Evolutionary conservation across 768 basidiomycete genomes (phyloP), one percentile per base, ranked within the genome.

Genomic region (Mycena rosella): DNA sequence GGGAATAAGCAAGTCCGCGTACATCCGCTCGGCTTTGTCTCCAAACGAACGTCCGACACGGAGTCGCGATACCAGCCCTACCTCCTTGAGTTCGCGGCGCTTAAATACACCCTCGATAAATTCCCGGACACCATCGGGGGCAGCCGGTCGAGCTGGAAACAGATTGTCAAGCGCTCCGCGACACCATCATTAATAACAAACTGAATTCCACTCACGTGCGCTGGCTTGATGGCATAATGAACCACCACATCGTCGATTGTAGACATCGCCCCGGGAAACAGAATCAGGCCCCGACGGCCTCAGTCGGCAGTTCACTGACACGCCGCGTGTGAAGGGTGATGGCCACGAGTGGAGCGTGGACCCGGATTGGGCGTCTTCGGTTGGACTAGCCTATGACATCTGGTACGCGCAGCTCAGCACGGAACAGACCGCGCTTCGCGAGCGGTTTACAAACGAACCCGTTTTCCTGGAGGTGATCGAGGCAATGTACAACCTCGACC

Each of bases 1-100:
- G 75, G 78, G 6, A 62, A 56, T 14, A 61, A 32, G 5, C 65
- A 72, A 1, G n/a, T 59, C 27, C 48, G 65, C 11, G 20, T 63
- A 5, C 74, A 76, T 55, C 78, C 78, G 4, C 59, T 79, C 14
- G 78, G 66, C 15, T 79, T 75, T 60, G 71, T 68, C 0, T 79
- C 76, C 0, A 82, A 80, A 62, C 45, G 73, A 0, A 78, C 78
- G 0, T 74, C 78, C 0, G 30, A 52, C 0, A 48, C 68, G 0
- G 76, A 80, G 60, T 73, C 74, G 22, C 60, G 60, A 1, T 81
- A 80, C 67, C 72, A 74, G 48, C 79, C 77, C 0, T 80, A 74
- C 64, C 59, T 79, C 6, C 72, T 78, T 15, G 78, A 81, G 56
- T 79, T 81, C 55, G 79, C 79, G 11, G 62, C 62, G 32, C 45